Conservation (phyloP, 2,329 filamentous ascomycete genomes). For the Lasiodiplodia citricola region DNA sequence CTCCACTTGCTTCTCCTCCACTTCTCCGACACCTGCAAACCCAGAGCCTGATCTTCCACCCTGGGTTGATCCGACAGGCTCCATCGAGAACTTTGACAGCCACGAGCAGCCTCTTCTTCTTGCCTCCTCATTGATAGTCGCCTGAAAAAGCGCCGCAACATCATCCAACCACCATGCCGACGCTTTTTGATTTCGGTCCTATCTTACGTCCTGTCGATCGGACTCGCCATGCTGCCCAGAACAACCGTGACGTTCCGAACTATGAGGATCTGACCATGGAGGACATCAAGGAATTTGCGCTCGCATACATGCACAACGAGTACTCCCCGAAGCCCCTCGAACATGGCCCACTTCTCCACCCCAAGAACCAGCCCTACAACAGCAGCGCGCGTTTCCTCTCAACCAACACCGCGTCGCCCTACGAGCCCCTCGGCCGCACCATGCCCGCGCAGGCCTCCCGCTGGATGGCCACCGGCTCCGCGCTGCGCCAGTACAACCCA, state of each 20-base stretch:
- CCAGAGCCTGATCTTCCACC: neutral
- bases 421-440: neutral
- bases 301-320: slow-evolving; percentile 10
- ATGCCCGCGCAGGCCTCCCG: neutral
- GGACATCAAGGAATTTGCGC: neutral
- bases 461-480: neutral
- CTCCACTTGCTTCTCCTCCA: neutral
- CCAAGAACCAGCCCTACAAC: neutral
- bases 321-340: neutral
- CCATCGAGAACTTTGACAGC: neutral
- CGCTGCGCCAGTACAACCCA: neutral
- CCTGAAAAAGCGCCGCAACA: neutral
- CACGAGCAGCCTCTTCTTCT: neutral
- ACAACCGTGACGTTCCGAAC: neutral
- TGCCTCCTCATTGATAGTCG: neutral
- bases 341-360: neutral
- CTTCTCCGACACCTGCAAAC: neutral
- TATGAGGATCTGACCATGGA: neutral
- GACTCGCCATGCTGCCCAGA: too few relatives aligned
- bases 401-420: too few relatives aligned
- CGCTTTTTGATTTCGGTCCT: too few relatives aligned
- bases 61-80: neutral
- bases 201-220: too few relatives aligned
- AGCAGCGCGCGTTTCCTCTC: neutral
- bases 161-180: neutral